Conservation (phyloP, 257 asterid genomes). For the Petunia secreta region DNA sequence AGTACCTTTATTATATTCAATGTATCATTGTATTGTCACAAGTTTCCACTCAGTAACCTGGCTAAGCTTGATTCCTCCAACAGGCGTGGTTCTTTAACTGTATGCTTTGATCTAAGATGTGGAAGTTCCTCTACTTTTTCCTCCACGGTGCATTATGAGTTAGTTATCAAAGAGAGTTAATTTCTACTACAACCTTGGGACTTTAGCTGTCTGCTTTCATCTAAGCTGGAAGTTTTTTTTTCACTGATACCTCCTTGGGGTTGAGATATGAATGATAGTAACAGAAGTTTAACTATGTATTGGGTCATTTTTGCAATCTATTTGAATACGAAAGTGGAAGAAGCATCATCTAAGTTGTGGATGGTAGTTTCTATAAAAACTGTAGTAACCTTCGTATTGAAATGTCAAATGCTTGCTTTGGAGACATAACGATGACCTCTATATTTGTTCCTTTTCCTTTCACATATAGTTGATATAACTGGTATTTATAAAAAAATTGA, state of each 20-base stretch:
- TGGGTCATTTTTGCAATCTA: neutral
- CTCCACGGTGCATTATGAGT: neutral
- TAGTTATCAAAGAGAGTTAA: neutral
- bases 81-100: neutral
- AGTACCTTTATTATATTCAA: neutral
- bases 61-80: neutral
- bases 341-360: neutral
- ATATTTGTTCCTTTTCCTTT: neutral
- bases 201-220: neutral
- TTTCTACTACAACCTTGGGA: neutral
- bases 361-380: neutral
- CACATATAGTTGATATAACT: neutral
- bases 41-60: neutral
- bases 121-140: neutral
- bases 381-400: neutral
- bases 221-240: neutral
- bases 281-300: neutral
- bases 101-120: neutral
- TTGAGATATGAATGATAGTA: neutral
- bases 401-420: neutral
- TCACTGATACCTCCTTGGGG: neutral
- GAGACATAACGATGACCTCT: neutral
- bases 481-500: neutral
- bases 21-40: neutral
- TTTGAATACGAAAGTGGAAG: neutral